These are phyloP conservation scores for Heliamphora exappendiculata DNA, from an alignment of 148 eudicot genomes.

Conservation along the genomic window DNA sequence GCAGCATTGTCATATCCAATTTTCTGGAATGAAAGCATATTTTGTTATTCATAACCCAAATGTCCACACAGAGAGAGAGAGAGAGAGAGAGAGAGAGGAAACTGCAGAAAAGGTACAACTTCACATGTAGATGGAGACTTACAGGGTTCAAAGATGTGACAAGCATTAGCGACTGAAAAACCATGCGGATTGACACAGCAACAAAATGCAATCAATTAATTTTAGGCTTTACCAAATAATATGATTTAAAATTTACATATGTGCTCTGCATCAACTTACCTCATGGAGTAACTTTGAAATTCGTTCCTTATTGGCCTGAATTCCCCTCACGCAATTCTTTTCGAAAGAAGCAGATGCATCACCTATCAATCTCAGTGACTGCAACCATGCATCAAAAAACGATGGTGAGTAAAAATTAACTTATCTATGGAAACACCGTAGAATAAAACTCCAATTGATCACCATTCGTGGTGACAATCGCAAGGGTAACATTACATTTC, in stretches of 20 bases:
- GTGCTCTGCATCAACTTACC: constrained; percentile 31
- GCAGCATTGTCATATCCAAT: constrained; percentile 99
- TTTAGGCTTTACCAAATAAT: not conserved
- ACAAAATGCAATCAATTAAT: constrained; percentile 16
- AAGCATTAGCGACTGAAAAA: constrained; percentile 89
- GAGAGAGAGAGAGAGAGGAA: not conserved
- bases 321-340: constrained; percentile 92
- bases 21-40: constrained; percentile 39
- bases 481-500: not conserved
- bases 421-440: constrained; percentile 1
- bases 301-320: constrained; percentile 83
- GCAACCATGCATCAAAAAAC: constrained; percentile 6
- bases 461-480: too few species aligned
- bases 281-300: constrained; percentile 77
- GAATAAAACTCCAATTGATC: too few species aligned
- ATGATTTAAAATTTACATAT: not conserved
- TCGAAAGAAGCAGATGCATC: constrained; percentile 96
- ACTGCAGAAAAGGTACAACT: not conserved
- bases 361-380: constrained; percentile 83
- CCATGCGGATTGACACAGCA: not conserved
- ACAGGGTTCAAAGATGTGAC: constrained; percentile 96
- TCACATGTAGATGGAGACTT: constrained; percentile 28
- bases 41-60: constrained; percentile 7
- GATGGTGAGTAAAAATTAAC: not conserved
- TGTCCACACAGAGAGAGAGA: not conserved